phyloP scores from a whole-genome alignment of 495 filamentous ascomycete genomes.

The Aspergillus sparsus region DNA sequence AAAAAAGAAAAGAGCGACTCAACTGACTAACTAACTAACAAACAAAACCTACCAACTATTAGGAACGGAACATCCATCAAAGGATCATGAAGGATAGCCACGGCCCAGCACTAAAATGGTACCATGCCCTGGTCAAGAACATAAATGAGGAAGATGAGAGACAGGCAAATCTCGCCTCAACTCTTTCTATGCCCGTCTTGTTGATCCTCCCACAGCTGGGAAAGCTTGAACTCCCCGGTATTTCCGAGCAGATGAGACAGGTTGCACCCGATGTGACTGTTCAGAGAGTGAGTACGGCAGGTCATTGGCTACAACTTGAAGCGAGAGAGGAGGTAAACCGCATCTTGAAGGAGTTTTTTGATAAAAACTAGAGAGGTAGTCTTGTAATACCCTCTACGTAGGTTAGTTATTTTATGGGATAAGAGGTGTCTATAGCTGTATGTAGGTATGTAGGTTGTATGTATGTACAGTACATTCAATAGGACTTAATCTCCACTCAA shows the following conservation, averaged over 20 bases:
- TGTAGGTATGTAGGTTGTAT: too few relatives aligned
- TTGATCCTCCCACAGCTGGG: slow-evolving; percentile 20
- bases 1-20: neutral
- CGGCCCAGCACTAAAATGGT: slow-evolving; percentile 33
- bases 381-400: too few relatives aligned
- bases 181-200: slow-evolving; percentile 22
- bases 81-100: slow-evolving; percentile 32
- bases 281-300: slow-evolving; percentile 23
- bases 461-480: too few relatives aligned
- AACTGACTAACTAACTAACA: neutral
- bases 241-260: slow-evolving; percentile 21
- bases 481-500: neutral
- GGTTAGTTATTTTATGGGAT: too few relatives aligned
- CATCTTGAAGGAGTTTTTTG: slow-evolving; percentile 42
- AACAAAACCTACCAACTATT: too few relatives aligned
- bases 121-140: slow-evolving; percentile 31
- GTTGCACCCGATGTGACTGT: slow-evolving; percentile 27
- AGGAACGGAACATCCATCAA: slow-evolving; percentile 27
- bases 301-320: slow-evolving; percentile 38
- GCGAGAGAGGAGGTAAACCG: slow-evolving; percentile 40
- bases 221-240: slow-evolving; percentile 17
- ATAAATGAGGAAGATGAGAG: slow-evolving; percentile 32
- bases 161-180: slow-evolving; percentile 14
- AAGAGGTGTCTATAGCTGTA: too few relatives aligned
- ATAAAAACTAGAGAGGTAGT: slow-evolving; percentile 12